Evolutionary conservation across 345 rosid genomes (phyloP).

Genomic region (Diplotaxis tenuifolia): DNA sequence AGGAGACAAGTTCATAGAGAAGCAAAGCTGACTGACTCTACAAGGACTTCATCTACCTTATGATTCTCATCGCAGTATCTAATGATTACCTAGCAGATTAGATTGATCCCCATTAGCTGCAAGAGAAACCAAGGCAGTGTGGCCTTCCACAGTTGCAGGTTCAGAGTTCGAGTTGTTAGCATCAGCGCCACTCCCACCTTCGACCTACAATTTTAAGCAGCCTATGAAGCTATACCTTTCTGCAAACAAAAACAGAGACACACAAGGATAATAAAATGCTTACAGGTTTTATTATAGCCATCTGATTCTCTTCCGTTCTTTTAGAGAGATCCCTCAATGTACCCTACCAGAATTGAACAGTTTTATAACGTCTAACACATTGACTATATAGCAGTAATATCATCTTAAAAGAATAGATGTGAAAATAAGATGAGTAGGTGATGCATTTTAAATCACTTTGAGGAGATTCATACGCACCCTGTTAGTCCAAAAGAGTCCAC

Average conservation of each 20-base stretch:
- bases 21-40: slow-evolving; percentile 21
- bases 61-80: slow-evolving; percentile 23
- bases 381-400: not conserved
- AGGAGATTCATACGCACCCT: slow-evolving; percentile 52
- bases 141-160: slow-evolving; percentile 11
- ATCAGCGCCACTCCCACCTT: slow-evolving; percentile 21
- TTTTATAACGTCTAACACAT: not conserved
- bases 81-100: slow-evolving; percentile 28
- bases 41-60: slow-evolving; percentile 12
- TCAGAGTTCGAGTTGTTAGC: slow-evolving; percentile 15
- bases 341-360: slow-evolving; percentile 24
- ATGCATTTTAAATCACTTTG: not conserved
- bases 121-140: slow-evolving; percentile 19
- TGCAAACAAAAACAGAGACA: not conserved
- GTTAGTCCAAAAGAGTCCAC: slow-evolving; percentile 94
- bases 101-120: slow-evolving; percentile 23
- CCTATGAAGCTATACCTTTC: not conserved
- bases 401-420: not conserved
- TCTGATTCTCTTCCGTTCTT: slow-evolving; percentile 32
- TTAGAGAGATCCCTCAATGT: slow-evolving; percentile 39
- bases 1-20: slow-evolving; percentile 11
- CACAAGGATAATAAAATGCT: not conserved
- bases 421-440: not conserved
- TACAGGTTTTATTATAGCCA: slow-evolving; percentile 16
- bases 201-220: slow-evolving; percentile 18